These are phyloP conservation scores for Trichoderma citrinoviride DNA, from an alignment of 2,329 filamentous ascomycete species.

Conservation along the genomic window DNA sequence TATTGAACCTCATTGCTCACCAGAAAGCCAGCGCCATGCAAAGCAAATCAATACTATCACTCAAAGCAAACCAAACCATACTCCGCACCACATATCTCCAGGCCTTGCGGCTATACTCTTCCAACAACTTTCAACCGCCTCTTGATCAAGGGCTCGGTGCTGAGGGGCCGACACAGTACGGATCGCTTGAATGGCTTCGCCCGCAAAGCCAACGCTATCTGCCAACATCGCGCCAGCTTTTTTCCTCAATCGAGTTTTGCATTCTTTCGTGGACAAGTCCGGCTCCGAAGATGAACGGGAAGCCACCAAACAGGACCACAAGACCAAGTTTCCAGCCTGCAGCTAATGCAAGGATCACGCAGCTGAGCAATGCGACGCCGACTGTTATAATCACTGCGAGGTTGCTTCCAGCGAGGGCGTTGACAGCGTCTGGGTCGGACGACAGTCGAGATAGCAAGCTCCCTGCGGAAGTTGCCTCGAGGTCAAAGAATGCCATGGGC, in stretches of 20 bases:
- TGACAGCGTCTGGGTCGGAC: constrained; percentile 1
- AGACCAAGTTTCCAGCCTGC: constrained; percentile 3
- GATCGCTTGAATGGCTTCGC: not conserved
- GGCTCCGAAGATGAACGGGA: not conserved
- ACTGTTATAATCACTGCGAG: not conserved
- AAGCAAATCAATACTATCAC: not conserved
- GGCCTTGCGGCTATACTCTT: not conserved
- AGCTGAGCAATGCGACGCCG: not conserved
- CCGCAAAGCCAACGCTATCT: not conserved
- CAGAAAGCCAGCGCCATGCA: constrained; percentile 21
- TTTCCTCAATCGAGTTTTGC: constrained; percentile 4
- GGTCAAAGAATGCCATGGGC: not conserved
- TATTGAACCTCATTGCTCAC: constrained; percentile 24
- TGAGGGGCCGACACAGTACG: not conserved
- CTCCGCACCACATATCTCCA: not conserved
- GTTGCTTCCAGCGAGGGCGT: not conserved
- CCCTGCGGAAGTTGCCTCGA: not conserved
- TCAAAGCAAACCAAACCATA: constrained; percentile 13
- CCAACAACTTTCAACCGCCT: not conserved
- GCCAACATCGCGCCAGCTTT: not conserved
- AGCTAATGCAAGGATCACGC: not conserved
- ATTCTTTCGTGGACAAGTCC: not conserved
- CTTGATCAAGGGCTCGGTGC: not conserved
- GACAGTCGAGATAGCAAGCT: not conserved
- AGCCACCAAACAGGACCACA: not conserved